Percentiles rank a stretch among this genome's conserved stretches.
Evolutionary conservation across 352 stramenopile genomes (phyloP).

Genomic region (Phytopythium helicoides): DNA sequence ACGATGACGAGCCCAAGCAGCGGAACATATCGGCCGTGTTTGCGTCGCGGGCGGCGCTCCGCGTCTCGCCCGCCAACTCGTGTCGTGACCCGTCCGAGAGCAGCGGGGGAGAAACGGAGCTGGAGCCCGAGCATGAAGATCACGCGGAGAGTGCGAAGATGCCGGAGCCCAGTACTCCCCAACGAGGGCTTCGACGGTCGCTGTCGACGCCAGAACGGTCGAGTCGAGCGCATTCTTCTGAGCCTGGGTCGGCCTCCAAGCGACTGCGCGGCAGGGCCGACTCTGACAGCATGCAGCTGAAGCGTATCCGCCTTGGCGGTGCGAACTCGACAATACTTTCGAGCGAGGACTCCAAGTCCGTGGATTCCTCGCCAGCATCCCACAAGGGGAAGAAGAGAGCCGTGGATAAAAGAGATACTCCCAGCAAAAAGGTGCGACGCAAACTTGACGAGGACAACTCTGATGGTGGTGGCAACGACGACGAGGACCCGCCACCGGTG

Average conservation of each 20-base stretch:
- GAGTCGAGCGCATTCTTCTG: neutral
- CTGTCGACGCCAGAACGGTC: conserved; percentile 21
- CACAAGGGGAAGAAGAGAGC: too few species aligned
- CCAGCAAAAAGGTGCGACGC: too few species aligned
- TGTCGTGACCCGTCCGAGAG: conserved; percentile 31
- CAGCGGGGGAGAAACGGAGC: conserved; percentile 61
- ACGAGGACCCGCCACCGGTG: too few species aligned
- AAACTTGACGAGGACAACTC: too few species aligned
- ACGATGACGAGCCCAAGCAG: conserved; percentile 2
- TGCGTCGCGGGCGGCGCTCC: conserved; percentile 18
- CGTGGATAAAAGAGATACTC: too few species aligned
- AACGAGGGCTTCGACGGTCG: conserved; percentile 11
- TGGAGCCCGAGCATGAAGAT: conserved; percentile 53
- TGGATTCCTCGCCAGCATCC: too few species aligned
- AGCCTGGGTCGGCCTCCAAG: conserved; percentile 11
- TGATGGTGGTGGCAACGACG: too few species aligned
- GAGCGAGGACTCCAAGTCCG: neutral
- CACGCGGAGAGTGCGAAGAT: neutral
- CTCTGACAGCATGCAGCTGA: conserved; percentile 5
- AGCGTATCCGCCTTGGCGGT: conserved; percentile 18
- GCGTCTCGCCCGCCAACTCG: conserved; percentile 25
- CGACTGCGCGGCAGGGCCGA: conserved; percentile 7
- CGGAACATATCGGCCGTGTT: conserved; percentile 2
- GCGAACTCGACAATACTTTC: neutral
- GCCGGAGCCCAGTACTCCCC: neutral